Evolutionary conservation across 2,329 filamentous ascomycete species (phyloP).

Genomic region (Rhytidhysteron rufulum): DNA sequence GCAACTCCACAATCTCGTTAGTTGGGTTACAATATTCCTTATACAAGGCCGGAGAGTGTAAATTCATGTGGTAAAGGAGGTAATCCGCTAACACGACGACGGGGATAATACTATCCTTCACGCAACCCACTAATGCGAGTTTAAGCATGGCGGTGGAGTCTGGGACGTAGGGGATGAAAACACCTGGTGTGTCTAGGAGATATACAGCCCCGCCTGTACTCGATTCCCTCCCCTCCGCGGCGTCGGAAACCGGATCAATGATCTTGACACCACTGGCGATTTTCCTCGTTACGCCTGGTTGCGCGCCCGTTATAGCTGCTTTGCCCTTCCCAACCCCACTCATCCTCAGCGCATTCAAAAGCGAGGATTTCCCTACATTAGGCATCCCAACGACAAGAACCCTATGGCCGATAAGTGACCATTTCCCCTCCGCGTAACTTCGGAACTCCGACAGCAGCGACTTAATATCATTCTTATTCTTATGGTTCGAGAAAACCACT

Average conservation of each 20-base stretch:
- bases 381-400: conserved; percentile 94
- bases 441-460: conserved; percentile 51
- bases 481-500: conserved; percentile 51
- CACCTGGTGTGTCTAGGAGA: conserved; percentile 86
- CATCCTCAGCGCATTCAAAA: conserved; percentile 81
- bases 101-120: conserved; percentile 83
- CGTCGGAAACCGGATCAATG: conserved; percentile 55
- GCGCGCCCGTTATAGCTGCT: conserved; percentile 75
- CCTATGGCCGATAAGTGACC: conserved; percentile 74
- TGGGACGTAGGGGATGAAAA: conserved; percentile 89
- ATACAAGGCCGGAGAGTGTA: conserved; percentile 61
- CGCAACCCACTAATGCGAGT: conserved; percentile 82
- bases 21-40: conserved; percentile 69
- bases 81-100: conserved; percentile 82
- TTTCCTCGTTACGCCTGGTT: conserved; percentile 87
- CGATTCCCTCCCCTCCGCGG: conserved; percentile 18
- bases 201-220: conserved; percentile 61
- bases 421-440: conserved; percentile 44
- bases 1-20: conserved; percentile 73
- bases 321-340: conserved; percentile 65
- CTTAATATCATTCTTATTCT: conserved; percentile 41
- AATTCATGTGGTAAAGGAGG: conserved; percentile 79
- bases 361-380: conserved; percentile 91
- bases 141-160: conserved; percentile 89
- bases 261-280: conserved; percentile 81